phyloP scores from a whole-genome alignment of 148 eudicot genomes.

The Agrostemma githago region DNA sequence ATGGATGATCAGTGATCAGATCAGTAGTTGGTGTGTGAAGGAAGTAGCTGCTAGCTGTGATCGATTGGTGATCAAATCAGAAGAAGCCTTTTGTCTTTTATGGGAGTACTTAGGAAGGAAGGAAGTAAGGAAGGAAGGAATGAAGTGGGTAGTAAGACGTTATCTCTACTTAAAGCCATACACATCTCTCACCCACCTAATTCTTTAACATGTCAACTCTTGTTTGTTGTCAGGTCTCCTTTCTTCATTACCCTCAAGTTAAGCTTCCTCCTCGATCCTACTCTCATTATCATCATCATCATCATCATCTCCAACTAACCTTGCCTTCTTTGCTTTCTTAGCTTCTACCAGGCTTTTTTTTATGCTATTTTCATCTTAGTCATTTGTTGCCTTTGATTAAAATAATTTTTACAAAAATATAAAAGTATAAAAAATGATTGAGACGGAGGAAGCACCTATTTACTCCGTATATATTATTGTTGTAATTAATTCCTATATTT shows the following conservation, averaged over 20 bases:
- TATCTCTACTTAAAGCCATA: slow-evolving; percentile 25
- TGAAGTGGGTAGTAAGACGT: slow-evolving; percentile 8
- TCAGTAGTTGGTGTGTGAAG: not conserved
- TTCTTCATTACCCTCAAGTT: slow-evolving; percentile 92
- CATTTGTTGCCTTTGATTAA: no score
- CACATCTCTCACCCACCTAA: slow-evolving; percentile 37
- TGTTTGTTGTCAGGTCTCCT: slow-evolving; percentile 84
- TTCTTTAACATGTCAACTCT: slow-evolving; percentile 11
- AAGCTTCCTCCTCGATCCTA: slow-evolving; percentile 50
- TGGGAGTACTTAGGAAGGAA: slow-evolving; percentile 20
- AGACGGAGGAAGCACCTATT: no score
- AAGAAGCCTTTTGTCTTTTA: slow-evolving; percentile 34
- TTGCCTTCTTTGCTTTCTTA: slow-evolving; percentile 15
- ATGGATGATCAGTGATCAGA: slow-evolving; percentile 36
- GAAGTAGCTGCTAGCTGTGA: slow-evolving; percentile 4
- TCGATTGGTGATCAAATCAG: not conserved
- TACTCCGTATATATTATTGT: no score
- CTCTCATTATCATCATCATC: no score
- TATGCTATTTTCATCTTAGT: no score
- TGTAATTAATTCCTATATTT: no score
- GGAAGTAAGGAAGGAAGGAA: slow-evolving; percentile 10
- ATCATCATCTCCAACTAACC: slow-evolving; percentile 36
- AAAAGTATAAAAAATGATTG: no score
- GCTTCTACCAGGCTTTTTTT: no score
- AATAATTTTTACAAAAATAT: no score